Percentiles rank a stretch among this genome's conserved stretches.
Conservation (phyloP, 164 flowering plant species). For the Stephania yunnanensis region DNA sequence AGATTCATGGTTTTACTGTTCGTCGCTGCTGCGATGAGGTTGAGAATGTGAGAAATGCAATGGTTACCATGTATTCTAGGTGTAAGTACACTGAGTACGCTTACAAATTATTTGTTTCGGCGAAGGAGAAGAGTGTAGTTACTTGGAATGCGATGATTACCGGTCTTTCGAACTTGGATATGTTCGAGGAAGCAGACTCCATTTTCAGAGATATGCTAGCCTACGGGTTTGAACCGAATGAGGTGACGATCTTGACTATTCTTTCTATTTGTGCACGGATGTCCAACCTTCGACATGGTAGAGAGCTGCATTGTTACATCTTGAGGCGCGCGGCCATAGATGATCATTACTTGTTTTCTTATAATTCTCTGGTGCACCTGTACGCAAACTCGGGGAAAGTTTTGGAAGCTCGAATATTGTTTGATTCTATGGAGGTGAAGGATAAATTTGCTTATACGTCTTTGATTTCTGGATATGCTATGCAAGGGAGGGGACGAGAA, state of each 20-base stretch:
- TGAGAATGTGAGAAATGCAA: constrained; percentile 38
- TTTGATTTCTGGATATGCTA: constrained; percentile 54
- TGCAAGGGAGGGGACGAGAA: constrained; percentile 39
- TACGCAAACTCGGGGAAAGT: constrained; percentile 49
- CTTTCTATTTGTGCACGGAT: constrained; percentile 51
- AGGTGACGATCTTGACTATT: constrained; percentile 50
- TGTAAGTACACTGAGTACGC: constrained; percentile 38
- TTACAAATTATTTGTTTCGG: constrained; percentile 26
- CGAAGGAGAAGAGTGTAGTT: constrained; percentile 25
- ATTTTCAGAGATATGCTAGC: constrained; percentile 42
- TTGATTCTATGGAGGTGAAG: constrained; percentile 33
- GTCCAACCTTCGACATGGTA: constrained; percentile 54
- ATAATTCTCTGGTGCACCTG: constrained; percentile 59
- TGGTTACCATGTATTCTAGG: constrained; percentile 55
- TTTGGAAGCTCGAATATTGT: constrained; percentile 35
- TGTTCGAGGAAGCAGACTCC: constrained; percentile 36
- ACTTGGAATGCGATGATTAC: constrained; percentile 59
- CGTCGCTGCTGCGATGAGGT: constrained; percentile 21
- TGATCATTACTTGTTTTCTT: constrained; percentile 27
- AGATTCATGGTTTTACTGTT: constrained; percentile 43
- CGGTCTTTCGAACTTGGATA: constrained; percentile 34
- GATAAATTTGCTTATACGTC: constrained; percentile 51
- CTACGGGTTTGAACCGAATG: constrained; percentile 38
- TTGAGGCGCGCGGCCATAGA: constrained; percentile 23
- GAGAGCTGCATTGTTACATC: constrained; percentile 52